Conservation (phyloP, 495 filamentous ascomycete species). For the Xylaria acuta region DNA sequence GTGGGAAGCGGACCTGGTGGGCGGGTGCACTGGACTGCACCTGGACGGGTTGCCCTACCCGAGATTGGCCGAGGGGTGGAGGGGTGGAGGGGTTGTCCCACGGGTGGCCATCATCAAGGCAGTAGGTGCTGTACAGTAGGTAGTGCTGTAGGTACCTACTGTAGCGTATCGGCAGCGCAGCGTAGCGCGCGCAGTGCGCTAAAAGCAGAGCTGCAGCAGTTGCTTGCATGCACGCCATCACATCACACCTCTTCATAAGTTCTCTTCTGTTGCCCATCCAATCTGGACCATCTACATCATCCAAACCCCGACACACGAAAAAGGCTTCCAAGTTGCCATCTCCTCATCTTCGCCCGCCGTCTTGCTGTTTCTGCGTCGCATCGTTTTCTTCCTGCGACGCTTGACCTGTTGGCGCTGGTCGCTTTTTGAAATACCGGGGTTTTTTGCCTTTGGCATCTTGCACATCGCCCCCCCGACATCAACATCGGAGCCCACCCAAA, state of each 20-base stretch:
- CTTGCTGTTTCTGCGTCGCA: background rate
- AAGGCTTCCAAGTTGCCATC: background rate
- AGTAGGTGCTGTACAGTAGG: too few species aligned
- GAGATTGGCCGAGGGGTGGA: conserved; percentile 40
- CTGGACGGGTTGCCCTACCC: conserved; percentile 37
- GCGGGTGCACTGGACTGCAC: conserved; percentile 3
- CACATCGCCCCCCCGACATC: background rate
- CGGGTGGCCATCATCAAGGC: background rate
- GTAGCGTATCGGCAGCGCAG: background rate
- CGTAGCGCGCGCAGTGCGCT: background rate
- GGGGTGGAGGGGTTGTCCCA: conserved; percentile 15
- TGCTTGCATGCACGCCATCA: conserved; percentile 11
- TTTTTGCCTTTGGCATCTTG: background rate
- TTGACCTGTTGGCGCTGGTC: conserved; percentile 21
- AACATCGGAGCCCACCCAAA: background rate
- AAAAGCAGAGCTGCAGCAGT: background rate
- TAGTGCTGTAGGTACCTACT: conserved; percentile 5
- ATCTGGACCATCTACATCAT: background rate
- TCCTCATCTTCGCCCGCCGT: background rate
- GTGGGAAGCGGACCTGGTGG: background rate
- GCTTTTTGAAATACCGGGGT: background rate
- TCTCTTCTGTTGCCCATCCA: background rate
- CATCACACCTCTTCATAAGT: background rate
- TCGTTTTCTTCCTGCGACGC: background rate
- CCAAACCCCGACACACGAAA: background rate